Conservation (phyloP, 768 basidiomycete species). For the Lepiota venenata region DNA sequence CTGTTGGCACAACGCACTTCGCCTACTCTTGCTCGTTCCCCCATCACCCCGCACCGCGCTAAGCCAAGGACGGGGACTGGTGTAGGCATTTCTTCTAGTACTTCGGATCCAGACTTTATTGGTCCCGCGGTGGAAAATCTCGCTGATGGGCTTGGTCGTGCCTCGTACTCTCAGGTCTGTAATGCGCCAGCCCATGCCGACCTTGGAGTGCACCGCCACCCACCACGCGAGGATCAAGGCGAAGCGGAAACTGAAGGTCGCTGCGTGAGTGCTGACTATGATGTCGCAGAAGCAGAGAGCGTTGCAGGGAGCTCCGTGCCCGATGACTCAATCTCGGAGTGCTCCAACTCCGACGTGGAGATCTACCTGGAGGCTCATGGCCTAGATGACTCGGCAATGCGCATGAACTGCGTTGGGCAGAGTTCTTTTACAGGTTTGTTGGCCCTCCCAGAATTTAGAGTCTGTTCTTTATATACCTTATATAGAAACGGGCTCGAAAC, state of each 20-base stretch:
- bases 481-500: not conserved
- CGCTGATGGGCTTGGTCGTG: not conserved
- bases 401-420: conserved; percentile 17
- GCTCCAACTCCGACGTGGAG: conserved; percentile 26
- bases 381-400: conserved; percentile 26
- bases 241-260: not conserved
- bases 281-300: conserved; percentile 1
- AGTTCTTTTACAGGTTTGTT: conserved; percentile 12
- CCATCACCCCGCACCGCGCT: conserved; percentile 7
- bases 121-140: not conserved
- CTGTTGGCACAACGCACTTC: not conserved
- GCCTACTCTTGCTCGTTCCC: not conserved
- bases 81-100: not conserved
- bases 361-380: conserved; percentile 32
- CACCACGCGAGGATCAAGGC: not conserved
- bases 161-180: not conserved
- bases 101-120: not conserved
- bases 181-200: not conserved
- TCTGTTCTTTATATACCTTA: not conserved
- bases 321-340: conserved; percentile 6
- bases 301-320: conserved; percentile 2
- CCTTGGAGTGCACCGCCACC: not conserved
- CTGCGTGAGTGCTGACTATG: not conserved
- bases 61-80: conserved; percentile 2
- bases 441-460: not conserved